Base-by-base conservation (phyloP, 2,329 filamentous ascomycete genomes). In the Fusarium tricinctum region DNA sequence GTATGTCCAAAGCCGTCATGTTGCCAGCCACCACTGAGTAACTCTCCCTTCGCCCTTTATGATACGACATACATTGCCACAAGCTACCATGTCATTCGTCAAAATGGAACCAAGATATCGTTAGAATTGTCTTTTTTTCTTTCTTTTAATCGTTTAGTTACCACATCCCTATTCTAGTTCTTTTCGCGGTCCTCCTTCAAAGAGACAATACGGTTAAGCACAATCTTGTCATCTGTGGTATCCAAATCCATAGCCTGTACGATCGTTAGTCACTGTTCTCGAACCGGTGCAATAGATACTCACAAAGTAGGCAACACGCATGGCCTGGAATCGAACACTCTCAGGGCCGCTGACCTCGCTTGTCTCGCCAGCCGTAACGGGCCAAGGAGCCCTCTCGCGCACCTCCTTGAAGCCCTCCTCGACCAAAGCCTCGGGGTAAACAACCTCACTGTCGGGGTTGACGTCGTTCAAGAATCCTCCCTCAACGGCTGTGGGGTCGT, bases 201-300 rank as follows among this genome's bases (percentile, higher is more conserved):
- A 47, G 91, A 92, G 22, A 98, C 94, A 74, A 98, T 97, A 51
- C 93, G 87, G 81, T 98, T 98, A 30, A 98, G 81, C 47, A 98
- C 88, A 69, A 97, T 84, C 78, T 91, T 92, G n/a, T 93, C 92
- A 32, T 88, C 87, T 1, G 88, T 91, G 62, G 89, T 92, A 73
- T 97, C 93, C 49, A 86, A 88, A 77, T 97, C 94, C 78, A 97
- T 84, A 65, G 83, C 89, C 89, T 85, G 19, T 6, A 19, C 5
- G n/a, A 4, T 35, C 19, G 38, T 75, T 63, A 76, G 71, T 63
- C 30, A 32, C 33, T 8, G 8, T 40, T 9, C 43, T 0, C 26
- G 0, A 4, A 22, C 9, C 9, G n/a, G 3, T 4, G 12, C 2
- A 28, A 8, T 4, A 8, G 14, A 23, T 7, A 81, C 84, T 83